Conservation (phyloP, 306 rosid species). For the Morella rubra region DNA sequence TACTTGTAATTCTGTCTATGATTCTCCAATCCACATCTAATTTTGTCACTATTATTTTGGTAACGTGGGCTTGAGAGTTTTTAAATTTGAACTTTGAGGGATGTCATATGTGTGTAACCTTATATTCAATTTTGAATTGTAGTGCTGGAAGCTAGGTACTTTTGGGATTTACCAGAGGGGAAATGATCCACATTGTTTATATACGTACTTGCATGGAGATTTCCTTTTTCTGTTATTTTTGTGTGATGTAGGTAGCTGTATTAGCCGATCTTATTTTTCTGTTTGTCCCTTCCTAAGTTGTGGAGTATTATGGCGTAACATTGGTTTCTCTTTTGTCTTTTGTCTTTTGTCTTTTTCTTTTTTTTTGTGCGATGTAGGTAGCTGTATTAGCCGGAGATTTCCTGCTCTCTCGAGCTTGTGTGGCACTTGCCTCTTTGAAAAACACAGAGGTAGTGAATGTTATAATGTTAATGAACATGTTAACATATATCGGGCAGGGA, state of each 20-base stretch:
- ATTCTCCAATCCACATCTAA: too few relatives aligned
- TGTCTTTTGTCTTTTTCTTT: neutral
- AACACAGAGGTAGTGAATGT: slow-evolving; percentile 72
- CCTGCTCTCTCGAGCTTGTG: slow-evolving; percentile 95
- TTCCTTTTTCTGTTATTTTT: neutral
- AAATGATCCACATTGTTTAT: too few relatives aligned
- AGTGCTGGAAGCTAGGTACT: too few relatives aligned
- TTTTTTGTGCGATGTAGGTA: slow-evolving; percentile 47
- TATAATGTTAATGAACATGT: neutral
- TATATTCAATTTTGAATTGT: too few relatives aligned
- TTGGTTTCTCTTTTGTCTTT: neutral
- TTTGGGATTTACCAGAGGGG: too few relatives aligned
- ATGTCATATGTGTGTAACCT: too few relatives aligned
- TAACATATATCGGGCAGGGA: slow-evolving; percentile 18
- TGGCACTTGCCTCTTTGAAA: slow-evolving; percentile 79
- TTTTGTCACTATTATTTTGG: too few relatives aligned
- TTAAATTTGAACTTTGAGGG: too few relatives aligned
- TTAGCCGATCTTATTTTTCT: slow-evolving; percentile 52
- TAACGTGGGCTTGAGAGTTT: too few relatives aligned
- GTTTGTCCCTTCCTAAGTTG: neutral
- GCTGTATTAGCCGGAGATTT: slow-evolving; percentile 96
- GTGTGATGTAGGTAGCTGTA: slow-evolving; percentile 68
- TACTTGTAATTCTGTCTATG: too few relatives aligned
- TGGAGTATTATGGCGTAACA: slow-evolving; percentile 22
- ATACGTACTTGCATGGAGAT: too few relatives aligned